Evolutionary conservation across 306 rosid genomes (phyloP), one percentile per base, ranked within the genome.

Genomic region (Corylus americana): DNA sequence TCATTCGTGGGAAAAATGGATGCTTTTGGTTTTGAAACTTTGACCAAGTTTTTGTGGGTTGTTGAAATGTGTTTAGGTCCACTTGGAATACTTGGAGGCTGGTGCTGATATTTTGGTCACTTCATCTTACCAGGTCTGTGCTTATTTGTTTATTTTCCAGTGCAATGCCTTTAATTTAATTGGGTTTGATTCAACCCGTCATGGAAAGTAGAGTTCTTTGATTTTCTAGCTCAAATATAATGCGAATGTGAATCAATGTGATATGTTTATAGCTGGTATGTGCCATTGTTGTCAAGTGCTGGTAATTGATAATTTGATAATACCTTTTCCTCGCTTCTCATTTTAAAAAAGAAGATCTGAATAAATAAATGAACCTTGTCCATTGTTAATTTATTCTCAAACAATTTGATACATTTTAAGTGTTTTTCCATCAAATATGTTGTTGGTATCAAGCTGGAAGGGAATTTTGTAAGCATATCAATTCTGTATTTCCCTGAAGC

Each of bases 81-180:
- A 94, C 81, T 77, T 79, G 82, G 98, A 94, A 82, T 94, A 89
- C 74, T 79, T 92, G 88, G 87, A 90, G 73, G 97, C 97, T 51
- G 98, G 98, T 70, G 96, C 97, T 3, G 87, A 94, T 82, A 74
- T 94, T 75, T 75, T 92, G 86, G 91, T 94, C 78, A 88, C 97
- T 81, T 94, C 98, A 11, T 94, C 98, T 54, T 94, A 94, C 84
- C 98, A 92, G 92, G 98, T 94, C 14, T 63, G 45, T 42, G 57
- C 77, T 49, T 68, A 55, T 14, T 48, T 20, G 20, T n/a, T 55
- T 12, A 11, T 44, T 61, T 47, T 45, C 37, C 71, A 10, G 7
- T 63, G 77, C 72, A 39, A 13, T 42, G 13, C 72, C 48, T 66
- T 66, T 29, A 12, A 14, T 66, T 17, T 35, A 3, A 8, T 39